Evolutionary conservation across 2,329 filamentous ascomycete species (phyloP).

Genomic region (Stagonosporopsis cucurbitacearum): DNA sequence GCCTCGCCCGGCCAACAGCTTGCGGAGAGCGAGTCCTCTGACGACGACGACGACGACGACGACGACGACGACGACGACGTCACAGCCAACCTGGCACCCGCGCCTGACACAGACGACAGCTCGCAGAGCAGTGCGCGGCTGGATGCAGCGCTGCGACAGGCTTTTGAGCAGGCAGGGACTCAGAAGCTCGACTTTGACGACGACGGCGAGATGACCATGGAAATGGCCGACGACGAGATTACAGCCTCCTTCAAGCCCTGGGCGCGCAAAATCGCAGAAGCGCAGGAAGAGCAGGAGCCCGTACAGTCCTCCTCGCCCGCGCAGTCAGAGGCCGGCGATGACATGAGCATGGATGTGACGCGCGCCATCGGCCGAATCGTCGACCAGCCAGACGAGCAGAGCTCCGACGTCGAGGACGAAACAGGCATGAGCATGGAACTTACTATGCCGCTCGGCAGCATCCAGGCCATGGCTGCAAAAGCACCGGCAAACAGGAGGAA

Average conservation of each 20-base stretch:
- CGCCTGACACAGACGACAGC: constrained; percentile 62
- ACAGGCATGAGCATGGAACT: constrained; percentile 60
- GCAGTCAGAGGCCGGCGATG: constrained; percentile 58
- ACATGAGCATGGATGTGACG: constrained; percentile 95
- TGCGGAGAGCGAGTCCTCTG: constrained; percentile 62
- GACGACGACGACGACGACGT: constrained; percentile 69
- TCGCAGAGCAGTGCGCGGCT: constrained; percentile 75
- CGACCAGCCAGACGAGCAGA: constrained; percentile 49
- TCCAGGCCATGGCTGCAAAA: constrained; percentile 46
- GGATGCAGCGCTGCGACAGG: constrained; percentile 78
- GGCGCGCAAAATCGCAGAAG: constrained; percentile 63
- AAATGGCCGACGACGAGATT: constrained; percentile 68
- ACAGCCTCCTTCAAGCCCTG: constrained; percentile 78
- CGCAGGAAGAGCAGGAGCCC: constrained; percentile 46
- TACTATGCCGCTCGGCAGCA: constrained; percentile 61
- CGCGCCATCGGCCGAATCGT: constrained; percentile 81
- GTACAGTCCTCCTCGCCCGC: constrained; percentile 57
- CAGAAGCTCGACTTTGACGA: constrained; percentile 68
- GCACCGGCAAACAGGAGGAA: constrained; percentile 39
- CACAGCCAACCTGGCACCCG: constrained; percentile 65
- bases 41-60: constrained; percentile 57
- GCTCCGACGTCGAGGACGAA: constrained; percentile 54
- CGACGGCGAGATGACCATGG: constrained; percentile 59
- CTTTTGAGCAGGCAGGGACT: constrained; percentile 76
- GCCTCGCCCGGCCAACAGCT: constrained; percentile 50